Conservation (phyloP, 2,329 filamentous ascomycete genomes). For the Epicoccum sorghinum region DNA sequence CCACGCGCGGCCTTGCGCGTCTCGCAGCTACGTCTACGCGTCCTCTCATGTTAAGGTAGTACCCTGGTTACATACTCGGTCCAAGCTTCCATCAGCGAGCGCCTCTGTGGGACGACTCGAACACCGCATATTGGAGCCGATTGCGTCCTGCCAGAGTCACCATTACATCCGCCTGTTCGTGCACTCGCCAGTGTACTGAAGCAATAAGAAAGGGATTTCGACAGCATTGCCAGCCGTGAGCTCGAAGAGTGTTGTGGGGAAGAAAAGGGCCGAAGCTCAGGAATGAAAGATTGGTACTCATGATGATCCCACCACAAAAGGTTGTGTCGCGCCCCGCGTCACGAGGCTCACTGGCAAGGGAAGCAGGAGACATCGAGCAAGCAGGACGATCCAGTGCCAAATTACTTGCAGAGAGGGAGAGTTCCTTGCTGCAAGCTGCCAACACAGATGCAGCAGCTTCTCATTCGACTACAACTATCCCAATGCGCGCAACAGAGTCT, state of each 20-base stretch:
- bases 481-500: slow-evolving; percentile 9
- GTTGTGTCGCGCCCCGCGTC: slow-evolving; percentile 25
- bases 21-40: background rate
- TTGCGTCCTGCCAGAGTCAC: background rate
- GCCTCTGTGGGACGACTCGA: background rate
- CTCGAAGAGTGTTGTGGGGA: slow-evolving; percentile 2
- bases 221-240: background rate
- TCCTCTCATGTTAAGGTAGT: slow-evolving; percentile 8
- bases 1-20: background rate
- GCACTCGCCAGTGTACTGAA: background rate
- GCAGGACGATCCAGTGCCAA: slow-evolving; percentile 28
- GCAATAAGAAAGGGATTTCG: background rate
- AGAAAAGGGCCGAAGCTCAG: slow-evolving; percentile 10
- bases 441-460: slow-evolving; percentile 5
- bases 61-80: slow-evolving; percentile 2
- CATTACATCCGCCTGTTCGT: background rate
- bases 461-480: background rate
- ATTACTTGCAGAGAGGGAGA: slow-evolving; percentile 29
- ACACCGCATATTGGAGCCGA: slow-evolving; percentile 1
- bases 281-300: slow-evolving; percentile 13
- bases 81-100: slow-evolving; percentile 2
- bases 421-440: slow-evolving; percentile 23
- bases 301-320: slow-evolving; percentile 32
- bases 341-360: slow-evolving; percentile 15
- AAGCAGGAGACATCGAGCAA: slow-evolving; percentile 25